These are phyloP conservation scores for Lichtheimia hyalospora DNA, from an alignment of 371 early-diverging fungal genomes.

Conservation along the genomic window DNA sequence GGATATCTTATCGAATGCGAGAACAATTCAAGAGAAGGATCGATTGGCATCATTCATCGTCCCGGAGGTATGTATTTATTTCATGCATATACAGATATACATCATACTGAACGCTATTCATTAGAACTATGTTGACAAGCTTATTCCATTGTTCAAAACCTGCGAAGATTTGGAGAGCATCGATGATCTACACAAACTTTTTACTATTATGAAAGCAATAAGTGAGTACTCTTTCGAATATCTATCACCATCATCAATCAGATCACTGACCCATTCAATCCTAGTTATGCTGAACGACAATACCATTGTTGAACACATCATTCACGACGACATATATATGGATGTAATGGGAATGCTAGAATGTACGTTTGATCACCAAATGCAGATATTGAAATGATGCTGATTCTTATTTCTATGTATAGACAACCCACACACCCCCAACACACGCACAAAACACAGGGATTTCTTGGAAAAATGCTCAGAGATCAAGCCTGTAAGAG, in stretches of 20 bases:
- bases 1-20: conserved; percentile 43
- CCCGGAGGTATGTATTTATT: conserved; percentile 37
- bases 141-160: conserved; percentile 69
- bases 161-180: conserved; percentile 84
- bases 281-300: conserved; percentile 43
- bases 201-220: conserved; percentile 70
- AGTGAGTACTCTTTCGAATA: conserved; percentile 46
- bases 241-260: too few relatives aligned
- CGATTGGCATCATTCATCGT: conserved; percentile 48
- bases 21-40: conserved; percentile 49
- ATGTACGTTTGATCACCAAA: conserved; percentile 47
- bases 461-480: conserved; percentile 58
- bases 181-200: conserved; percentile 70
- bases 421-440: conserved; percentile 41
- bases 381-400: neutral
- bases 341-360: conserved; percentile 81
- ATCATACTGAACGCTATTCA: neutral
- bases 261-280: neutral
- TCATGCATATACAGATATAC: conserved; percentile 8
- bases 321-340: conserved; percentile 71
- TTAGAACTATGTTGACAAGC: conserved; percentile 71
- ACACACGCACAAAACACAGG: conserved; percentile 69
- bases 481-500: conserved; percentile 64
- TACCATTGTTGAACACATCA: conserved; percentile 66
- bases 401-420: neutral